Percentiles rank a stretch among this genome's conserved stretches.
These are phyloP conservation scores for Penicillium ochrochloron DNA, from an alignment of 495 filamentous ascomycete genomes.

Conservation along the genomic window DNA sequence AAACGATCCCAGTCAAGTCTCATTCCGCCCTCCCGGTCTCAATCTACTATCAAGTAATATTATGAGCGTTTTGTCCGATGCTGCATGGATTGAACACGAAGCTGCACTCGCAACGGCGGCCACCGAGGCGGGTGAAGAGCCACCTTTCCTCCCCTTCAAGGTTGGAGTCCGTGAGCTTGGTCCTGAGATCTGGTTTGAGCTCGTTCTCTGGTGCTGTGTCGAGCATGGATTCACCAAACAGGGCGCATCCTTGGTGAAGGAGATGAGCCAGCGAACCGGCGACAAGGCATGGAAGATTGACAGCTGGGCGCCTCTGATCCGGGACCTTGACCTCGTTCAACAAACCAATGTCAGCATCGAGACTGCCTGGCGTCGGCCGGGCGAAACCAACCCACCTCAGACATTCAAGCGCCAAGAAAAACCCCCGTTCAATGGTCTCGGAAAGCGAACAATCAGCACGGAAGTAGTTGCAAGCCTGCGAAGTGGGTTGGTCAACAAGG, in stretches of 20 bases:
- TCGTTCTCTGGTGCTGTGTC: constrained; percentile 69
- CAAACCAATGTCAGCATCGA: constrained; percentile 43
- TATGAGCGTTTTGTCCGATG: constrained; percentile 64
- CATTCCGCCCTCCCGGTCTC: constrained; percentile 61
- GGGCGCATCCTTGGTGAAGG: constrained; percentile 53
- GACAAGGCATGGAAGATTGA: constrained; percentile 44
- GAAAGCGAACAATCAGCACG: constrained; percentile 56
- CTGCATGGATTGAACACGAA: constrained; percentile 62
- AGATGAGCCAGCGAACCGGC: constrained; percentile 38
- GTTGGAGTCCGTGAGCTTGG: constrained; percentile 57
- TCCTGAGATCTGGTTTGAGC: constrained; percentile 67
- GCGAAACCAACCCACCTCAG: constrained; percentile 19
- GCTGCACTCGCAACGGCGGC: constrained; percentile 48
- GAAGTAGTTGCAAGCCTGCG: constrained; percentile 61
- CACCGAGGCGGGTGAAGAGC: constrained; percentile 51
- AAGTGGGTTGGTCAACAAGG: constrained; percentile 52
- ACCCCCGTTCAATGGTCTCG: constrained; percentile 49
- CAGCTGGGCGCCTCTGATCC: constrained; percentile 45
- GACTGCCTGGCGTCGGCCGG: constrained; percentile 41
- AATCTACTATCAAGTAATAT: constrained; percentile 61
- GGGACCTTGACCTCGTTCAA: constrained; percentile 31
- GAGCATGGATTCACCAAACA: constrained; percentile 62
- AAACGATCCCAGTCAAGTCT: constrained; percentile 38
- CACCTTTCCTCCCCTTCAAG: constrained; percentile 56
- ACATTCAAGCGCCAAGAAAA: constrained; percentile 26